These are phyloP conservation scores for Komagataella pastoris DNA, from an alignment of 805 yeast genomes.

Conservation along the genomic window DNA sequence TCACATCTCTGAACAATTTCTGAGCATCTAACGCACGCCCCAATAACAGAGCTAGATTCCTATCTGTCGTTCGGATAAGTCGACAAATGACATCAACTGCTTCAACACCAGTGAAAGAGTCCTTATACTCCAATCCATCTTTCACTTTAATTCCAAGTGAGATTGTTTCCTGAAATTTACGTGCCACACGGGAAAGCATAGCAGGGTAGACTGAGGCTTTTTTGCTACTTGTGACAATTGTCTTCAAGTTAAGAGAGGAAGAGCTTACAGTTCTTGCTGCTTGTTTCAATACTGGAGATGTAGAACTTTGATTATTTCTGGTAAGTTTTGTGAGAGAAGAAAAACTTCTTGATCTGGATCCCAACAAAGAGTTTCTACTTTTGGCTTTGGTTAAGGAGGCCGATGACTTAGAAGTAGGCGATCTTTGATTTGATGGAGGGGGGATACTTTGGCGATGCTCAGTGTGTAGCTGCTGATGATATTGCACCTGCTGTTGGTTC, in stretches of 20 bases:
- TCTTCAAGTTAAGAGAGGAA: constrained; percentile 22
- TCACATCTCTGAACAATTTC: constrained; percentile 86
- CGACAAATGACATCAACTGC: constrained; percentile 86
- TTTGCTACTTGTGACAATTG: constrained; percentile 31
- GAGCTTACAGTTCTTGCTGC: constrained; percentile 12
- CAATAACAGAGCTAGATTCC: constrained; percentile 76
- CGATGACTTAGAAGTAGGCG: not conserved
- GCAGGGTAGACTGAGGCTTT: constrained; percentile 85
- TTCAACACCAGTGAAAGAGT: constrained; percentile 86
- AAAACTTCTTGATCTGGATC: constrained; percentile 32
- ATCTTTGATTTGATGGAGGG: not conserved
- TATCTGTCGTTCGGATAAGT: constrained; percentile 78
- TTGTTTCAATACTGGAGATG: constrained; percentile 16
- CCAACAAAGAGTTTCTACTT: constrained; percentile 10
- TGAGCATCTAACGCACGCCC: constrained; percentile 94
- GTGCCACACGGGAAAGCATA: constrained; percentile 71
- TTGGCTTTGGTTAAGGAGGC: not conserved
- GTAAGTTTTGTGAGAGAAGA: constrained; percentile 20
- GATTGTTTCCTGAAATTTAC: constrained; percentile 55
- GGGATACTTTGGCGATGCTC: constrained; percentile 1
- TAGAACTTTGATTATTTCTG: constrained; percentile 20
- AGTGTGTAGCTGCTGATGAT: not conserved
- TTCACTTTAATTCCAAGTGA: constrained; percentile 69
- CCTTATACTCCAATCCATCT: constrained; percentile 84
- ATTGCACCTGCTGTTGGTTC: not conserved